Base-by-base conservation (phyloP, 371 early-diverging fungal genomes). In the Apophysomyces trapeziformis region DNA sequence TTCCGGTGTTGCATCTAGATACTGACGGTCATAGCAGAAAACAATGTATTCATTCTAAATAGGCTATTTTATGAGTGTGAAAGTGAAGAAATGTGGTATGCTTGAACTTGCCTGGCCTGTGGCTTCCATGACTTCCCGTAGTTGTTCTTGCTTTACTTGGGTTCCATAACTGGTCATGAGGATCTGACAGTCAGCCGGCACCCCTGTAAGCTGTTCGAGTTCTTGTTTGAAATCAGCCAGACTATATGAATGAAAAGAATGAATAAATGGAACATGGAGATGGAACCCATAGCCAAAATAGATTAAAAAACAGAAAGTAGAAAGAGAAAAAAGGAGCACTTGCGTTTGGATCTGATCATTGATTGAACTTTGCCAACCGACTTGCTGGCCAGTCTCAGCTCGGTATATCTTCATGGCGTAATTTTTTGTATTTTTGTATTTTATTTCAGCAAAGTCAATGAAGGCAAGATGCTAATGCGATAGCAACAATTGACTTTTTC, bases 381-480 rank as follows among this genome's bases (percentile, higher is more conserved):
- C 78, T 60, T 74, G 75, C 71, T 79, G 80, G 65, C 88, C 88
- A 50, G 88, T 87, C 75, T 88, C 88, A 64, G 88, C 86, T 68
- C 87, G 75, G 61, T 86, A 88, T 69, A 88, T 69, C 75, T 79
- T 86, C 88, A 88, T 88, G 60, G 38, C 61, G 58, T 21, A 65
- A 21, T 36, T 26, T 26, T 26, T 26, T 26, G 32, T 26, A 26
- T 26, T 26, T 26, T 26, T 26, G 32, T 26, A 26, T 26, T 26
- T 26, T 26, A 26, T 26, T 26, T 50, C 18, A 50, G 54, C 54
- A 26, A 50, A 50, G n/a, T 21, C 54, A 21, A 50, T 50, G 21
- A 50, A 50, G 16, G 54, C 54, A 50, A 50, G 21, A 21, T 26
- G 32, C 32, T 26, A 26, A 26, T 26, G 32, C 32, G 2, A 26